Base-by-base conservation (phyloP, 768 basidiomycete genomes). In the Russula lepida region DNA sequence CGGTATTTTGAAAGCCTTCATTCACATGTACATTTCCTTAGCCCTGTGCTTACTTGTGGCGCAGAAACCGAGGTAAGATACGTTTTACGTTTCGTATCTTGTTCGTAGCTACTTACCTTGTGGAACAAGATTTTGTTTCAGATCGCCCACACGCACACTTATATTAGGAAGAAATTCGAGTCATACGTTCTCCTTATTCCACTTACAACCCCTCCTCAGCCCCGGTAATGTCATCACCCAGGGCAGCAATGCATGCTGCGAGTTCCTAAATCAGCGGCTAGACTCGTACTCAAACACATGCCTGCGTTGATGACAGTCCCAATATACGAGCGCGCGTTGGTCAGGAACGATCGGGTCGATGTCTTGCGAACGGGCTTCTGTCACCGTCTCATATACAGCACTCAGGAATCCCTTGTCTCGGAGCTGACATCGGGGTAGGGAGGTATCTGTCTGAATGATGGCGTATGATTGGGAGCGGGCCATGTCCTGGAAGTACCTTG, bases 401-500 rank as follows among this genome's bases (percentile, higher is more conserved):
- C 68, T 52, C 70, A 71, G 25, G 60, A 67, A 48, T 74, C 75
- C 0, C 62, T 76, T 37, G 64, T 77, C 25, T 71, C 71, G 28
- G 59, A 62, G 15, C 58, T 76, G 60, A 57, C 61, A 39, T 59
- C 63, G 51, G 65, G 68, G 47, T 67, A 70, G 53, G 66, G 72
- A 49, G 71, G 73, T 39, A 65, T 67, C 33, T 68, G 66, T 50
- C 43, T 56, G 25, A 62, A 57, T 32, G 63, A 65, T 43, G 68
- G 68, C 9, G 68, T 73, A 51, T 73, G n/a, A n/a, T n/a, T n/a
- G 68, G 58, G 65, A 30, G 69, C 72, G 0, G 75, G 74, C 4
- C 74, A 74, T 56, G 75, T 74, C n/a, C 73, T 74, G 32, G 76
- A 75, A 73, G 73, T 48, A 72, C 74, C 60, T 64, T 19, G 74